Evolutionary conservation across 139 green algal species (phyloP), one percentile per base, ranked within the genome.

Genomic region (Desmodesmus armatus): DNA sequence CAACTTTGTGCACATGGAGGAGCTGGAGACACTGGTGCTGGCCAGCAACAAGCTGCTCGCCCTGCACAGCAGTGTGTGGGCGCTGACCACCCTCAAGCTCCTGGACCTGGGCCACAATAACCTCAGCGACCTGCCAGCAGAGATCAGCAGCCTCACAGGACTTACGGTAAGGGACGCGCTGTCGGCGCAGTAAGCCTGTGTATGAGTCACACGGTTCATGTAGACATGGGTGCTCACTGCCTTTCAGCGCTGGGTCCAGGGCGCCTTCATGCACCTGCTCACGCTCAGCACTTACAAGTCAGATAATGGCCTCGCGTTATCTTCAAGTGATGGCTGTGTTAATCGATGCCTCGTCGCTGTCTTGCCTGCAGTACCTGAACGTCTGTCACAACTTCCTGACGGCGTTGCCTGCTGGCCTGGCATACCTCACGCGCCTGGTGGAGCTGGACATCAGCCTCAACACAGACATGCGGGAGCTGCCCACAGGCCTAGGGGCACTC

Each of bases 391-490:
- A 86, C 49, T 73, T 69, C 66, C n/a, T 86, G 27, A 60, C 80
- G 11, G 49, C 35, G 33, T 47, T 79, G 51, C 80, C 80, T 31
- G 4, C 43, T 33, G 39, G 66, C 2, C 67, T 86, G 69, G 71
- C 47, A 35, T 62, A 37, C 33, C 69, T 86, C 37, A 65, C 29
- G 25, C 37, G 33, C 21, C 80, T 86, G 67, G 47, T 53, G 51
- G 49, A 72, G 51, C 53, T 86, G 47, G 80, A 86, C 25, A 51
- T 86, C 25, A 66, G 63, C 7, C 80, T 80, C 39, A 86, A 86
- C 69, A 86, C 80, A 47, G 80, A 86, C 37, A 71, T 86, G 80
- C 35, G 80, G 25, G 80, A 86, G 80, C 69, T 86, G 80, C 80
- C 80, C 13, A 7, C 17, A 25, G 80, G 80, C 65, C 33, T 86